These are phyloP conservation scores for Lentinula lateritia DNA, from an alignment of 768 basidiomycete genomes.

Conservation along the genomic window DNA sequence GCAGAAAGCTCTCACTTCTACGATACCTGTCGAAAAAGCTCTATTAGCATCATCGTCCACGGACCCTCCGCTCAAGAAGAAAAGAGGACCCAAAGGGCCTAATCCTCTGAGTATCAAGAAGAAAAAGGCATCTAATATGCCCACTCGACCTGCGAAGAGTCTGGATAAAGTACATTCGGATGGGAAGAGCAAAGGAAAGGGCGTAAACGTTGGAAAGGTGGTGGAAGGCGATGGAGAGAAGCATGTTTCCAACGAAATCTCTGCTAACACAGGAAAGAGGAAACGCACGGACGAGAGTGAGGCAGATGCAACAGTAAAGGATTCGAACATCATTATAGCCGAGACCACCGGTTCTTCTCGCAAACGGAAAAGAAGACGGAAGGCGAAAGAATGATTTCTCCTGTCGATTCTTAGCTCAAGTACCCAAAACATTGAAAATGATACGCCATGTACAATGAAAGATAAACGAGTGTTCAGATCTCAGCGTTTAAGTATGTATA, in stretches of 20 bases:
- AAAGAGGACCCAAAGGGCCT: slow-evolving; percentile 76
- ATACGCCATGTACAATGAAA: no score
- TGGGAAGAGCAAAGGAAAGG: neutral
- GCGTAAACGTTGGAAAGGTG: neutral
- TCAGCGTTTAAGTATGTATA: neutral
- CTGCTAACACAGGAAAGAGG: slow-evolving; percentile 1
- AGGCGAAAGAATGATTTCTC: neutral
- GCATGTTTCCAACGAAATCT: neutral
- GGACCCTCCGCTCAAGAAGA: slow-evolving; percentile 44
- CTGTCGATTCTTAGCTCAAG: no score
- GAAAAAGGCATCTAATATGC: slow-evolving; percentile 20
- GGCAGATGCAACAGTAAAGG: neutral
- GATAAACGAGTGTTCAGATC: no score
- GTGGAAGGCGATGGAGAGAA: neutral
- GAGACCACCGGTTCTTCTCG: neutral
- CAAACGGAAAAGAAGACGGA: neutral
- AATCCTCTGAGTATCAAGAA: slow-evolving; percentile 93
- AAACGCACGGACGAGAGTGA: slow-evolving; percentile 12
- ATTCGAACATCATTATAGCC: neutral
- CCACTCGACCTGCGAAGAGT: neutral
- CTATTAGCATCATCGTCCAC: slow-evolving; percentile 29
- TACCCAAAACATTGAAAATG: no score
- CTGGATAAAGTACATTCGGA: neutral
- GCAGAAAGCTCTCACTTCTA: slow-evolving; percentile 49
- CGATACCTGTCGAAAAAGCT: slow-evolving; percentile 38